phyloP scores from a whole-genome alignment of 2,329 filamentous ascomycete genomes.

The Geoglossum cookeanum region DNA sequence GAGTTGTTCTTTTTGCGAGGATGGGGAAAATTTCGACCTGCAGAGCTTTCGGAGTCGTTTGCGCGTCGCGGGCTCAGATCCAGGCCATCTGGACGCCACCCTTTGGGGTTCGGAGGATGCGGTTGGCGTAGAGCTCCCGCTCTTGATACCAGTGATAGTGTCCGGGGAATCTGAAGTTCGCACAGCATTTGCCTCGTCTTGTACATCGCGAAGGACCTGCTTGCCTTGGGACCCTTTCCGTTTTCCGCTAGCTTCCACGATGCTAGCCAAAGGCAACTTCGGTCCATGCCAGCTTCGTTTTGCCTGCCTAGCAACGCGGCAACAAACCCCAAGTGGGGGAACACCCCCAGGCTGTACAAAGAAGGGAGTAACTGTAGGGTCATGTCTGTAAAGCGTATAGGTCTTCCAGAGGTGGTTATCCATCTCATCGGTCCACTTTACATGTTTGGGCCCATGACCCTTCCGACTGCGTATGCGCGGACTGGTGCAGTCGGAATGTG shows the following conservation, averaged over 20 bases:
- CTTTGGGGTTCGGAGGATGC: slow-evolving; percentile 17
- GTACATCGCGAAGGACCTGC: slow-evolving; percentile 3
- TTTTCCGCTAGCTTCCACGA: not conserved
- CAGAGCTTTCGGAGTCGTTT: slow-evolving; percentile 38
- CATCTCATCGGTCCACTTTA: slow-evolving; percentile 41
- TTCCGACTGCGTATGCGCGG: slow-evolving; percentile 2
- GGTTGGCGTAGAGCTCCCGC: slow-evolving; percentile 29
- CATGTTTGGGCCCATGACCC: slow-evolving; percentile 9
- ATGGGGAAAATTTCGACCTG: slow-evolving; percentile 40
- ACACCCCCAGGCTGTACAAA: slow-evolving; percentile 45
- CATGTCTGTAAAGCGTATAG: slow-evolving; percentile 45
- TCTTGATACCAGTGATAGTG: slow-evolving; percentile 23
- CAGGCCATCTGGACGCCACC: slow-evolving; percentile 31
- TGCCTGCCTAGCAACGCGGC: slow-evolving; percentile 41
- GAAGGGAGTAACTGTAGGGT: slow-evolving; percentile 46
- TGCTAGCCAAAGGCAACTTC: slow-evolving; percentile 12
- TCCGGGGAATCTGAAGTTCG: slow-evolving; percentile 21
- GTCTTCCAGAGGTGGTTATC: slow-evolving; percentile 47
- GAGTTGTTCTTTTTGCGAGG: slow-evolving; percentile 44
- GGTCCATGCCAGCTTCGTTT: slow-evolving; percentile 38
- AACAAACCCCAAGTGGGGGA: slow-evolving; percentile 43
- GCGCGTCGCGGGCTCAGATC: slow-evolving; percentile 37
- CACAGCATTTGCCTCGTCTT: slow-evolving; percentile 4
- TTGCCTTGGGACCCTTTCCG: not conserved
- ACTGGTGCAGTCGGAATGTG: not conserved